Base-by-base conservation (phyloP, 208 protist species). In the Herpetomonas samuelpessoai region DNA sequence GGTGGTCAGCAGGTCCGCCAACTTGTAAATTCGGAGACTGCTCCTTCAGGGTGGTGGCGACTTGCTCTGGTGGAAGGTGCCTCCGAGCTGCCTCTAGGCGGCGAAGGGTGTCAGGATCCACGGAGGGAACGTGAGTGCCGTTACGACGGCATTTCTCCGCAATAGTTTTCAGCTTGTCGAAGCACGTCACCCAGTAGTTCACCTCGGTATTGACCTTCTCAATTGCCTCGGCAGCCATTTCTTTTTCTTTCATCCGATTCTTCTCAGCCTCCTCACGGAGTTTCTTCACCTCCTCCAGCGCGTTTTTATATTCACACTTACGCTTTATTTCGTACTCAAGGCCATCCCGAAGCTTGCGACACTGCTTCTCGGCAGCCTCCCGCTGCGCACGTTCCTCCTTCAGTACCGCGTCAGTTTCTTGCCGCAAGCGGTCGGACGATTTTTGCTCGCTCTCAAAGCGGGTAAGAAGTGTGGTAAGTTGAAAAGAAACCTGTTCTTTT, bases 241-340 rank as follows among this genome's bases (percentile, higher is more conserved):
- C 65, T 31, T 85, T 83, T 56, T 95, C 84, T 10, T 59, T 71
- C 44, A 57, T 63, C 27, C 88, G 74, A 38, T 70, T 70, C 3
- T 62, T 65, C n/a, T 92, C 84, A 22, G 71, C 76, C 58, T 92
- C 85, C 7, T 75, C 64, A 21, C 81, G 76, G 25, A 88, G 78
- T 2, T 65, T 38, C 35, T 87, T 88, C 4, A 88, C 47, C 38
- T 79, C 70, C 26, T 83, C 78, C 19, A 95, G 55, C 12, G 88
- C 88, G 24, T 53, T 18, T 44, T 95, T 95, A 66, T 95, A 95
- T 52, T 92, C 85, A 18, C 59, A 62, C 58, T 95, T 95, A 0
- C 88, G 68, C 26, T 57, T 60, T 25, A 90, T 30, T 61, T 92
- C 88, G 29, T 91, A 88, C 35, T 85, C 71, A 10, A 94, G 21